Conservation (phyloP, 805 yeast species). For the Pichia nakasei region DNA sequence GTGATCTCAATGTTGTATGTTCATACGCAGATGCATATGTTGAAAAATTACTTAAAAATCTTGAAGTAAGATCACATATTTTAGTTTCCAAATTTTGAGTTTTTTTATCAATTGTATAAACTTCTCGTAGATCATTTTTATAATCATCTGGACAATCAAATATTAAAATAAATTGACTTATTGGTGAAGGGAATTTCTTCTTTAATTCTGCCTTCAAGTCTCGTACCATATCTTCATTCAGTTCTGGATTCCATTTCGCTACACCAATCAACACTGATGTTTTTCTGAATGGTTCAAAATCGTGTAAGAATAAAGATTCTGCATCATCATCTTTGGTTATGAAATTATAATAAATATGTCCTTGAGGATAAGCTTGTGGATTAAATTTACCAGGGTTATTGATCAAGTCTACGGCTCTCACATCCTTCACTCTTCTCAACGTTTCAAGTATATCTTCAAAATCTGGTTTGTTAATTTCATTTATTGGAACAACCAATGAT, state of each 20-base stretch:
- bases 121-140: constrained; percentile 4
- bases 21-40: constrained; percentile 64
- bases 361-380: constrained; percentile 80
- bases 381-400: constrained; percentile 61
- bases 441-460: constrained; percentile 36
- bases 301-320: constrained; percentile 57
- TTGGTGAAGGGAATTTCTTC: constrained; percentile 39
- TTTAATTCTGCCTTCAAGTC: constrained; percentile 33
- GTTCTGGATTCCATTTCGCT: constrained; percentile 24
- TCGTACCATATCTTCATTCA: constrained; percentile 19
- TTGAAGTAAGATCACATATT: constrained; percentile 62
- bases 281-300: constrained; percentile 84
- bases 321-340: constrained; percentile 38
- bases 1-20: constrained; percentile 76
- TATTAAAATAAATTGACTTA: constrained; percentile 45
- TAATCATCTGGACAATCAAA: constrained; percentile 37
- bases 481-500: constrained; percentile 61
- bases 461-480: constrained; percentile 33
- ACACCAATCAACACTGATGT: constrained; percentile 52
- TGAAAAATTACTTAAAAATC: constrained; percentile 56
- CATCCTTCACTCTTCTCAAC: constrained; percentile 46
- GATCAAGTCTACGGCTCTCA: constrained; percentile 67
- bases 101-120: constrained; percentile 14
- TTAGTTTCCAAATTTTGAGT: constrained; percentile 43
- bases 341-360: constrained; percentile 57